These are phyloP conservation scores for Urtica urens DNA, from an alignment of 306 rosid species.

Conservation along the genomic window DNA sequence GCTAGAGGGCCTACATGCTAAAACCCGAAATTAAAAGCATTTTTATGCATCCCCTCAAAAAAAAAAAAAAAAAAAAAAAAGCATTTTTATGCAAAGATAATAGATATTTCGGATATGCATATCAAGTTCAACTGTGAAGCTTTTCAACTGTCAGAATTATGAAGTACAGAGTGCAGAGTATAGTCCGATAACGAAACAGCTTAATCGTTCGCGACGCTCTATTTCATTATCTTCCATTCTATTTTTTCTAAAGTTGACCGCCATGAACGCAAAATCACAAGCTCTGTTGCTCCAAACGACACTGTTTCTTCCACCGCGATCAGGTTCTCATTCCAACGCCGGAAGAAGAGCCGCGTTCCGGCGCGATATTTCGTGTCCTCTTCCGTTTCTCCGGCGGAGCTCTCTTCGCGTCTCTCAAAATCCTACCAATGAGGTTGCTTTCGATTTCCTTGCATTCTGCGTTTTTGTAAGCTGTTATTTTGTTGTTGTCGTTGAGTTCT, in stretches of 20 bases:
- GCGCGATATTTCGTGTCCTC: not conserved
- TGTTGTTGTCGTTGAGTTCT: not conserved
- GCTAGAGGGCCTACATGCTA: too few species aligned
- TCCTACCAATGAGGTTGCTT: not conserved
- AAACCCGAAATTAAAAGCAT: too few species aligned
- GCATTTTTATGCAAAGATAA: too few species aligned
- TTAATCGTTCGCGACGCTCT: too few species aligned
- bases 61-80: too few species aligned
- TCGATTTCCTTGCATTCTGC: not conserved
- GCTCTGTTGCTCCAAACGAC: not conserved
- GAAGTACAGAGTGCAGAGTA: too few species aligned
- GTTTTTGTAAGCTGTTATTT: too few species aligned
- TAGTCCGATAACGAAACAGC: not conserved
- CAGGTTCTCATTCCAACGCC: not conserved
- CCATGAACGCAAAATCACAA: not conserved
- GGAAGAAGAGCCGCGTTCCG: slow-evolving; percentile 1
- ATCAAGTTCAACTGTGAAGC: too few species aligned
- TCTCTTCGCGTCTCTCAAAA: not conserved
- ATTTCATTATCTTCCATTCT: too few species aligned
- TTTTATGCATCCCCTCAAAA: too few species aligned
- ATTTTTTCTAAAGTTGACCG: not conserved
- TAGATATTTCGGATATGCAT: too few species aligned
- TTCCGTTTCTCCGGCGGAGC: slow-evolving; percentile 6
- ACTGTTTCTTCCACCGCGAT: slow-evolving; percentile 1
- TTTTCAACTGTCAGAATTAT: not conserved